phyloP scores from a whole-genome alignment of 2,329 filamentous ascomycete genomes.

The Chaetomium sp. region DNA sequence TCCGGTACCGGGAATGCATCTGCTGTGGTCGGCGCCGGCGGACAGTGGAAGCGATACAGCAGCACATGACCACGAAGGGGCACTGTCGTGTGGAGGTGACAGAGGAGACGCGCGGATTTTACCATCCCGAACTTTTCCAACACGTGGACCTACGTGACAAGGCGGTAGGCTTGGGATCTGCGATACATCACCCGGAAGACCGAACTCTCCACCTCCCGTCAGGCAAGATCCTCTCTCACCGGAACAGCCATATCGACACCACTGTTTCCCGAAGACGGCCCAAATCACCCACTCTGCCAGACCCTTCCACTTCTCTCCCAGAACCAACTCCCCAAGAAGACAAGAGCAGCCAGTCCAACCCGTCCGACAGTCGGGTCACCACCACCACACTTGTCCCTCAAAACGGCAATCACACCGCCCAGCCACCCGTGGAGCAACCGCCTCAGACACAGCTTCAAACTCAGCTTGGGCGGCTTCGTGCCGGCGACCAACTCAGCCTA shows the following conservation, averaged over 20 bases:
- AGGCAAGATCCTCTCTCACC: conserved; percentile 7
- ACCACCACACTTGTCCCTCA: not conserved
- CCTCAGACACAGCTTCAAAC: conserved; percentile 2
- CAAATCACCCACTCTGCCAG: not conserved
- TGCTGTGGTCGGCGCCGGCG: conserved; percentile 40
- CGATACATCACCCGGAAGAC: not conserved
- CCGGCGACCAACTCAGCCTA: conserved; percentile 10
- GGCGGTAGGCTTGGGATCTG: no score
- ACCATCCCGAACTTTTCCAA: conserved; percentile 23
- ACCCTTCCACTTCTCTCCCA: not conserved
- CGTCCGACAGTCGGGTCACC: not conserved
- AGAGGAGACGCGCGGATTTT: conserved; percentile 37
- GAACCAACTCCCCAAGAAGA: not conserved
- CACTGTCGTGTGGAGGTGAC: conserved; percentile 40
- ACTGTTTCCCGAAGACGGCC: not conserved
- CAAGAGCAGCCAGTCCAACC: not conserved
- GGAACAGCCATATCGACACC: not conserved
- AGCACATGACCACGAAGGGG: conserved; percentile 45
- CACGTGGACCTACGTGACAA: no score
- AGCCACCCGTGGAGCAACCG: not conserved
- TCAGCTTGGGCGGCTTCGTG: conserved; percentile 8
- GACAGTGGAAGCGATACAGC: conserved; percentile 40
- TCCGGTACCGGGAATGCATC: conserved; percentile 44
- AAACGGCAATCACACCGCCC: no score
- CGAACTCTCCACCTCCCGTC: conserved; percentile 2